Conservation (phyloP, 495 filamentous ascomycete genomes). For the Lasiosphaeria ovina region DNA sequence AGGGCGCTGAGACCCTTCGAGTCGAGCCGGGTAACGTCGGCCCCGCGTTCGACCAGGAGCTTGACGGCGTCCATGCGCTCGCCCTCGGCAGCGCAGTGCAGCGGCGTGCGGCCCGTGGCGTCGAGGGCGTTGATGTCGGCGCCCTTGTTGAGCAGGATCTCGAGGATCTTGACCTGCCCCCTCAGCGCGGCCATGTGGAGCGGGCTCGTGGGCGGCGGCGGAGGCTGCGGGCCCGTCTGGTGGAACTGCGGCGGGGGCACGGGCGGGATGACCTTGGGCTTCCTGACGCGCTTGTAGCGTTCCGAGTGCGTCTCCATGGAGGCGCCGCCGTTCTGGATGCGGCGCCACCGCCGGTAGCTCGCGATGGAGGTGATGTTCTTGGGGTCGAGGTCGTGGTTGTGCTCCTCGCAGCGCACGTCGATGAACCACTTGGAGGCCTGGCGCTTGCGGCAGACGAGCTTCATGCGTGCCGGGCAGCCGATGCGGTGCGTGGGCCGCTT, state of each 20-base stretch:
- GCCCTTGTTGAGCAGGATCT: conserved; percentile 32
- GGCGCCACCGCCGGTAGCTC: conserved; percentile 27
- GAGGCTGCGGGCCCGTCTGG: conserved; percentile 11
- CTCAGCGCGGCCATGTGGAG: conserved; percentile 30
- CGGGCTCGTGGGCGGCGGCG: conserved; percentile 19
- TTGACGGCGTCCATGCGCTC: conserved; percentile 20
- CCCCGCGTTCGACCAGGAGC: conserved; percentile 23
- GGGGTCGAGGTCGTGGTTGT: conserved; percentile 31
- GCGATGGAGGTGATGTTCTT: conserved; percentile 26
- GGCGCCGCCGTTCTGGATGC: conserved; percentile 18
- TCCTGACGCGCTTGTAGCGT: conserved; percentile 18
- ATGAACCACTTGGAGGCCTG: conserved; percentile 33
- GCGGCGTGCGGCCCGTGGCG: conserved; percentile 30
- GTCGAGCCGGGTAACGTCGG: conserved; percentile 20
- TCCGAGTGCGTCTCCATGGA: conserved; percentile 22
- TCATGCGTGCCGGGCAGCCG: conserved; percentile 27
- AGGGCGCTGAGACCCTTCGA: conserved; percentile 24
- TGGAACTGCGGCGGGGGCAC: conserved; percentile 26
- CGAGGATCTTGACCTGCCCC: conserved; percentile 32
- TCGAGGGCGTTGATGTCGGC: conserved; percentile 30
- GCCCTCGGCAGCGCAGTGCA: conserved; percentile 30
- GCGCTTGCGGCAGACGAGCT: conserved; percentile 27
- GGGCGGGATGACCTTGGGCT: conserved; percentile 12
- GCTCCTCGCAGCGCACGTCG: conserved; percentile 25
- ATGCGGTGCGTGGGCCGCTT: conserved; percentile 24